These are phyloP conservation scores for Trichoderma erinaceum DNA, from an alignment of 495 filamentous ascomycete genomes.

Conservation along the genomic window DNA sequence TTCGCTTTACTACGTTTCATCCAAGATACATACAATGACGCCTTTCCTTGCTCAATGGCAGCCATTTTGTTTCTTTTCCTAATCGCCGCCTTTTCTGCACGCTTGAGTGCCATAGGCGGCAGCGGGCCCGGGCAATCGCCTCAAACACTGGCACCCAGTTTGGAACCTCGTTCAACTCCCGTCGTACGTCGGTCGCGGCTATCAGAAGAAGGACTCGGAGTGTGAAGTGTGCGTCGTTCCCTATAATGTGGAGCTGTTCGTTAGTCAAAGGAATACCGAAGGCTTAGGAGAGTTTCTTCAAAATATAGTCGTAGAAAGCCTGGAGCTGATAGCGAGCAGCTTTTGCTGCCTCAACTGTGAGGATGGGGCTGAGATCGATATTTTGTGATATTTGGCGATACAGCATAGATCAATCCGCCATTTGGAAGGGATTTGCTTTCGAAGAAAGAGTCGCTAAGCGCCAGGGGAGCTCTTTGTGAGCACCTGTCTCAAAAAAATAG, in stretches of 20 bases:
- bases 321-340: constrained; percentile 13
- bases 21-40: too few species aligned
- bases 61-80: not conserved
- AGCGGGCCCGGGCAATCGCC: constrained; percentile 10
- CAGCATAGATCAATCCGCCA: too few species aligned
- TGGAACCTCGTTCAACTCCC: not conserved
- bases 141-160: constrained; percentile 7
- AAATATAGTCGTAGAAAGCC: not conserved
- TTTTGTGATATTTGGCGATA: not conserved
- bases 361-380: not conserved
- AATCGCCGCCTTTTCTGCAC: constrained; percentile 8
- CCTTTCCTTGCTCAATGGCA: not conserved
- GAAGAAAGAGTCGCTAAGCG: too few species aligned
- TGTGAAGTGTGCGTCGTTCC: constrained; percentile 8
- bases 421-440: too few species aligned
- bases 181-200: not conserved
- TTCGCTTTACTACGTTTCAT: too few species aligned
- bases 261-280: not conserved
- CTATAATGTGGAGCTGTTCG: not conserved
- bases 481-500: too few species aligned
- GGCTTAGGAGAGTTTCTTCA: constrained; percentile 7
- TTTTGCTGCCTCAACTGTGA: constrained; percentile 3
- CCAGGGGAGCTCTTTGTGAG: too few species aligned
- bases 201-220: constrained; percentile 5
- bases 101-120: not conserved